These are phyloP conservation scores for Alternaria longipes DNA, from an alignment of 2,329 filamentous ascomycete species.

Conservation along the genomic window DNA sequence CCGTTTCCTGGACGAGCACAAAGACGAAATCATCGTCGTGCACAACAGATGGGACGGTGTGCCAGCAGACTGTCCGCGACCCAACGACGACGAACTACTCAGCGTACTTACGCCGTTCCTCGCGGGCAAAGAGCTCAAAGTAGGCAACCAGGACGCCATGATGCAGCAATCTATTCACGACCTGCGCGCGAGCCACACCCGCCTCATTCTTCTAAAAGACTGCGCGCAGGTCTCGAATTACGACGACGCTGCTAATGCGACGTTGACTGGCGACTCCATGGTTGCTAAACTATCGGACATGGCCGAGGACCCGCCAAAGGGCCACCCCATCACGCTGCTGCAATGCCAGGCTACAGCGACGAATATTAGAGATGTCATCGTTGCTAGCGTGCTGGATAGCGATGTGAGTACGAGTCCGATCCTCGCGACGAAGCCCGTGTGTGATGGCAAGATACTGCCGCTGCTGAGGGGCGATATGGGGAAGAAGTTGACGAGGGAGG, in stretches of 20 bases:
- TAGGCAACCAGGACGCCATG: constrained; percentile 42
- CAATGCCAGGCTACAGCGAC: constrained; percentile 64
- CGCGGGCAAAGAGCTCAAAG: constrained; percentile 24
- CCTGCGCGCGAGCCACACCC: constrained; percentile 34
- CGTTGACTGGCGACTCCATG: constrained; percentile 42
- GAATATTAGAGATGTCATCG: constrained; percentile 59
- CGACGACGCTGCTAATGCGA: constrained; percentile 46
- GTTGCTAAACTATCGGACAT: constrained; percentile 36
- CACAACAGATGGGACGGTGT: constrained; percentile 63
- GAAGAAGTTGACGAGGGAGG: constrained; percentile 49
- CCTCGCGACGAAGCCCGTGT: constrained; percentile 60
- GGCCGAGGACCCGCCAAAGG: constrained; percentile 27
- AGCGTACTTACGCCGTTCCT: constrained; percentile 51
- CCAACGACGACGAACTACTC: constrained; percentile 54
- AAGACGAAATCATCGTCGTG: constrained; percentile 60
- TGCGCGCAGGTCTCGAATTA: constrained; percentile 43
- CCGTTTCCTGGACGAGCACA: constrained; percentile 54
- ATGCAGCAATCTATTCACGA: constrained; percentile 32
- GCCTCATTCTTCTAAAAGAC: constrained; percentile 40
- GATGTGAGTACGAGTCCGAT: constrained; percentile 58
- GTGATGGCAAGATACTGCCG: constrained; percentile 60
- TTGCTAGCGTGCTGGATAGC: constrained; percentile 57
- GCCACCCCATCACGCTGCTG: constrained; percentile 37
- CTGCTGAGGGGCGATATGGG: constrained; percentile 57
- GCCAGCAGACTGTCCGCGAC: constrained; percentile 56